Conservation (phyloP, 371 early-diverging fungal species). For the Lichtheimia ornata region DNA sequence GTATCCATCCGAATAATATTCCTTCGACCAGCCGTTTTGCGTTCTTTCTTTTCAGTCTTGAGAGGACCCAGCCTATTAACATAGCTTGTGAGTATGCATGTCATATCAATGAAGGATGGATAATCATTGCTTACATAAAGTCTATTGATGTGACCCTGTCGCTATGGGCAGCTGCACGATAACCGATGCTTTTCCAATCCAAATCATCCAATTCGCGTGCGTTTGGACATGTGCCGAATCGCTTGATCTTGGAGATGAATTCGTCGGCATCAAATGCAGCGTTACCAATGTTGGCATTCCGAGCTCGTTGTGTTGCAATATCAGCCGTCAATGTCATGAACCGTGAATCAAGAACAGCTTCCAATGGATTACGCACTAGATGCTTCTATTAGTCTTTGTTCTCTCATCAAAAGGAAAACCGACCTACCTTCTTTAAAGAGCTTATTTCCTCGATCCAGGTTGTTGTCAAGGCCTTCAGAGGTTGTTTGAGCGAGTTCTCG, state of each 20-base stretch:
- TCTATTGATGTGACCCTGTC: constrained; percentile 65
- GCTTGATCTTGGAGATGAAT: constrained; percentile 64
- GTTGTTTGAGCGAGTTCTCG: constrained; percentile 54
- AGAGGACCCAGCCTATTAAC: constrained; percentile 65
- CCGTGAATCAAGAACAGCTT: constrained; percentile 87
- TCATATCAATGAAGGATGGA: not conserved
- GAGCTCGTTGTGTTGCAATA: constrained; percentile 75
- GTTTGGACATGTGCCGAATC: constrained; percentile 27
- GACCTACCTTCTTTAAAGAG: constrained; percentile 50
- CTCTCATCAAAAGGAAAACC: not conserved
- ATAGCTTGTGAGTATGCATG: not conserved
- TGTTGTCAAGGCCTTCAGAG: constrained; percentile 45
- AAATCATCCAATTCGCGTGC: constrained; percentile 20
- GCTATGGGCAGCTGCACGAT: constrained; percentile 53
- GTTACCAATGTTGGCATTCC: constrained; percentile 69
- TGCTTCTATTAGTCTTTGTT: not conserved
- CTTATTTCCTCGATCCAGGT: constrained; percentile 56
- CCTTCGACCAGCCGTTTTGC: constrained; percentile 31
- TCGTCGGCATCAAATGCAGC: constrained; percentile 74
- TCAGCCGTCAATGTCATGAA: constrained; percentile 75
- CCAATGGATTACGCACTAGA: constrained; percentile 74
- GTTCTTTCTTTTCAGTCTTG: constrained; percentile 61
- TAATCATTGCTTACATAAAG: constrained; percentile 61
- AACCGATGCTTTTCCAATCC: constrained; percentile 72
- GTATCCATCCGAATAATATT: constrained; percentile 46